Conservation (phyloP, 2,329 filamentous ascomycete species). For the Cephalotrichum gorgonifer region DNA sequence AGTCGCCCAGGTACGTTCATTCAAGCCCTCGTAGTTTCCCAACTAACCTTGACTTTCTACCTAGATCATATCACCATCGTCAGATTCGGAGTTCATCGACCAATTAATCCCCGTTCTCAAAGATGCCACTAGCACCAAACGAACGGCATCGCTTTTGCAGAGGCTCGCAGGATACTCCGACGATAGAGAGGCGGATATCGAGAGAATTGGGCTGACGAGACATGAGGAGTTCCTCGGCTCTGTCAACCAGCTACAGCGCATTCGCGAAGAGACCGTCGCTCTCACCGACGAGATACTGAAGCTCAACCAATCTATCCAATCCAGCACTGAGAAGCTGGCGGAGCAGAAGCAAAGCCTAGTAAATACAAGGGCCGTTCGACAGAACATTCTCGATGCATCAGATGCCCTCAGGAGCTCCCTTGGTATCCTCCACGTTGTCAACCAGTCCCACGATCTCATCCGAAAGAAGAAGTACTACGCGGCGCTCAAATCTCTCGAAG, state of each 20-base stretch:
- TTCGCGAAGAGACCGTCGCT: conserved; percentile 80
- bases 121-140: conserved; percentile 70
- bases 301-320: conserved; percentile 88
- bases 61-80: conserved; percentile 85
- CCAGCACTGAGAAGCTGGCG: conserved; percentile 86
- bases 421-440: conserved; percentile 84
- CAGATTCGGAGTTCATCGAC: conserved; percentile 89
- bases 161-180: conserved; percentile 67
- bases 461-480: conserved; percentile 93
- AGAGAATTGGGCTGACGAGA: conserved; percentile 87
- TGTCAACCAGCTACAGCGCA: conserved; percentile 84
- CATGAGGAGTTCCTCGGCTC: conserved; percentile 94
- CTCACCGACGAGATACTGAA: conserved; percentile 86
- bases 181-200: conserved; percentile 83
- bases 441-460: conserved; percentile 86
- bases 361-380: conserved; percentile 80
- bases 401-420: conserved; percentile 83
- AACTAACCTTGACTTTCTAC: conserved; percentile 8
- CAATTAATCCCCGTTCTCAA: conserved; percentile 90
- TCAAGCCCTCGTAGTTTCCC: conserved; percentile 11
- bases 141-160: conserved; percentile 63
- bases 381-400: conserved; percentile 91
- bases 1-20: conserved; percentile 29
- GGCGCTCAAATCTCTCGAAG: conserved; percentile 84
- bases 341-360: conserved; percentile 92